phyloP scores from a whole-genome alignment of 2,329 filamentous ascomycete species.

The Phymatotrichopsis omnivora region DNA sequence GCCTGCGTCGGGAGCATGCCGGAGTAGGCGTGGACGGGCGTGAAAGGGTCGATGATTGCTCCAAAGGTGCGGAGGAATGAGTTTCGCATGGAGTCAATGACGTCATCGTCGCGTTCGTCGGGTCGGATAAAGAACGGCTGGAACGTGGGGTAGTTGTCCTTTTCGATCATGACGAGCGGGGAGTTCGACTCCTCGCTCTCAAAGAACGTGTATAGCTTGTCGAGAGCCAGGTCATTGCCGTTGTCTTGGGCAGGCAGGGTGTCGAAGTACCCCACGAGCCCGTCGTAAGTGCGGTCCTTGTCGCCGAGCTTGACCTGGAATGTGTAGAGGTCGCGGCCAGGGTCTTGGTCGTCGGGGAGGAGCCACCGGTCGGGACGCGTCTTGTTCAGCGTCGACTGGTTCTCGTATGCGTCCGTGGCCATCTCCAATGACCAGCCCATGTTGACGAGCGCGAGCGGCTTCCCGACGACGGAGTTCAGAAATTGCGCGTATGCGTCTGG shows the following conservation, averaged over 20 bases:
- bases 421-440: slow-evolving; percentile 38
- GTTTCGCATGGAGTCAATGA: background rate
- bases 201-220: slow-evolving; percentile 31
- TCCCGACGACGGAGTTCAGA: slow-evolving; percentile 36
- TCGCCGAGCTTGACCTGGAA: slow-evolving; percentile 38
- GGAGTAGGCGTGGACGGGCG: slow-evolving; percentile 35
- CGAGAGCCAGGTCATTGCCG: slow-evolving; percentile 28
- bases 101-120: background rate
- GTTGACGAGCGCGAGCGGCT: slow-evolving; percentile 39
- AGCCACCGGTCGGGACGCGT: slow-evolving; percentile 4
- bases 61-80: slow-evolving; percentile 28
- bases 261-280: slow-evolving; percentile 37
- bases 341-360: slow-evolving; percentile 1
- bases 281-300: slow-evolving; percentile 34
- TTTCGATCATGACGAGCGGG: slow-evolving; percentile 15
- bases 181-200: background rate
- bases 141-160: slow-evolving; percentile 31
- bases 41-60: slow-evolving; percentile 37
- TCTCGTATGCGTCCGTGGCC: slow-evolving; percentile 16
- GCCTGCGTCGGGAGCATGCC: slow-evolving; percentile 33
- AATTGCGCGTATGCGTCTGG: slow-evolving; percentile 37
- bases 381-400: slow-evolving; percentile 26
- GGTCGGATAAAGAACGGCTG: slow-evolving; percentile 29
- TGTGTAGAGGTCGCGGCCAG: slow-evolving; percentile 29
- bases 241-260: background rate